Percentiles rank a stretch among this genome's conserved stretches.
Evolutionary conservation across 129 eudicot genomes (phyloP).

Genomic region (Escallonia rubra): DNA sequence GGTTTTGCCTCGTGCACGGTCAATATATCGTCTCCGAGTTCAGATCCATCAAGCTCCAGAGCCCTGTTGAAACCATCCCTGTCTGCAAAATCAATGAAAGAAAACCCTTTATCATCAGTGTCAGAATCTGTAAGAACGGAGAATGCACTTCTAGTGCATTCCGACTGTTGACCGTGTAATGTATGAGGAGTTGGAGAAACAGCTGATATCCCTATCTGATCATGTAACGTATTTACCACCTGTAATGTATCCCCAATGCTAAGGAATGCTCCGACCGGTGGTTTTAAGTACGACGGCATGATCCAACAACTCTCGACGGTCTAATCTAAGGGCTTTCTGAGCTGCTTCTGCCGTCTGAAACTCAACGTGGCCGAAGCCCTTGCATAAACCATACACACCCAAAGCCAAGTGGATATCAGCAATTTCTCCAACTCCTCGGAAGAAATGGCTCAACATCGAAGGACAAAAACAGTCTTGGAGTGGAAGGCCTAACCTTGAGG

Average conservation of each 20-base stretch:
- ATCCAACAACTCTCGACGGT: conserved; percentile 4
- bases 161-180: conserved; percentile 6
- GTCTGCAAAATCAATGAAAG: conserved; percentile 23
- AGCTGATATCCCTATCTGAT: not conserved
- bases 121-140: conserved; percentile 23
- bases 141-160: conserved; percentile 28
- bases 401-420: no score
- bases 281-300: conserved; percentile 1
- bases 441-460: no score
- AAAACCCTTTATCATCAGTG: conserved; percentile 24
- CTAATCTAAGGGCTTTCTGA: conserved; percentile 7
- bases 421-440: no score
- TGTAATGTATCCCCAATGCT: not conserved
- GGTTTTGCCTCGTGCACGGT: conserved; percentile 23
- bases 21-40: conserved; percentile 16
- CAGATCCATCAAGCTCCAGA: conserved; percentile 26
- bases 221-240: not conserved
- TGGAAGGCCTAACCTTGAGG: no score
- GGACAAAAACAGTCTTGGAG: no score
- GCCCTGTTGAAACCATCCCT: conserved; percentile 17
- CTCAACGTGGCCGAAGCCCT: no score
- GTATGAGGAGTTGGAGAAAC: not conserved
- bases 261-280: not conserved
- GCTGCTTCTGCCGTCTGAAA: no score
- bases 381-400: no score